Base-by-base conservation (phyloP, 345 rosid species). In the Eucalyptus leucophloia region DNA sequence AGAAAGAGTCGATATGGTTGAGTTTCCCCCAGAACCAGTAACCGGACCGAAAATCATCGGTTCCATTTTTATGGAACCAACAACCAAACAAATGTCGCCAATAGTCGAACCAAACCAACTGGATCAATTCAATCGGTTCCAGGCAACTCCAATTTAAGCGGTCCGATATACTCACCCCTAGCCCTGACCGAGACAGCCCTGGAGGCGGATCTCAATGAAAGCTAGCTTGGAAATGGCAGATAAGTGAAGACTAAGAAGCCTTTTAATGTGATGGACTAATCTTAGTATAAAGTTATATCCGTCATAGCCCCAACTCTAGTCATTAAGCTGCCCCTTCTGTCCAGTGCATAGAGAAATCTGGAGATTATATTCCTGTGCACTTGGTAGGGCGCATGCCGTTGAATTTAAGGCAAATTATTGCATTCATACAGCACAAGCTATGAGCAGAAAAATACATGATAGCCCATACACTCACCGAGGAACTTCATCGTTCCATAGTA, bases 1-100 rank as follows among this genome's bases (percentile, higher is more conserved):
- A 4, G 5, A 19, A 53, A 53, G 26, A 53, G 11, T 53, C 0
- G 0, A 2, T 53, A 23, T 9, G 1, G 11, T 53, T 11, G 0
- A 1, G 5, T 53, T 53, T 53, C 11, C 24, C 4, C 5, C 1
- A 2, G 1, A 53, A 53, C 26, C 5, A 53, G 1, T 53, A 53
- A 53, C 26, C 5, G 0, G 2, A 53, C 58, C 24, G 4, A 53
- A 53, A 53, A 53, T 53, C 24, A 19, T 53, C 5, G 1, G 0
- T 53, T 53, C 26, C 58, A 53, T 53, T 3, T 7, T 8, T 8
- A 53, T 3, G 58, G 2, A 53, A 53, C 4, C 2, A 5, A 53
- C 24, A 53, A 53, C 11, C 2, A 53, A 4, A 53, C 5, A 8
- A 0, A 53, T 53, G 58, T 19, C 26, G 0, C 0, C 9, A 0